A percentile compares a stretch with the other conserved stretches of the same genome.
Conservation (phyloP, 495 filamentous ascomycete species). For the Neurospora sp. region DNA sequence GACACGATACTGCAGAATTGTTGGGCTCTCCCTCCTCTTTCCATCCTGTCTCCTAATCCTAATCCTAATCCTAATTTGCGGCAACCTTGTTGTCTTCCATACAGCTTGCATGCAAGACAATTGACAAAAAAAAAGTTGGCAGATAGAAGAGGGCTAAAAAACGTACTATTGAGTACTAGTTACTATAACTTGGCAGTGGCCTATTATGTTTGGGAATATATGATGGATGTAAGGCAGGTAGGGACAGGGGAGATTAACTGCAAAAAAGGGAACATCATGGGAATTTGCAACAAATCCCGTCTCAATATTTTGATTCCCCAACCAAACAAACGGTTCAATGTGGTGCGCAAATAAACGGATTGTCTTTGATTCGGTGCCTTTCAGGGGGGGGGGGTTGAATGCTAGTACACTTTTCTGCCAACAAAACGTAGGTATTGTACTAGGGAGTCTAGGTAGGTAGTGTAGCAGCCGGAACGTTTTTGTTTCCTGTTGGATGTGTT, state of each 20-base stretch:
- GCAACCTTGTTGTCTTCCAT: neutral
- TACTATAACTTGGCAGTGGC: neutral
- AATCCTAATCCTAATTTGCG: neutral
- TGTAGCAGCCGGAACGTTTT: neutral
- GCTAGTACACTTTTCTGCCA: neutral
- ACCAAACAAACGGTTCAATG: neutral
- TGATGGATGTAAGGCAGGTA: neutral
- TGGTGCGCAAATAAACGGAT: neutral
- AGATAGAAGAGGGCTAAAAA: neutral
- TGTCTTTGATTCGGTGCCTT: neutral
- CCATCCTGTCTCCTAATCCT: neutral
- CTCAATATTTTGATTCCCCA: neutral
- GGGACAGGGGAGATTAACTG: neutral
- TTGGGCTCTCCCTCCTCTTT: neutral
- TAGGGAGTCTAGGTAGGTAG: neutral
- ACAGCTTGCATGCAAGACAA: neutral
- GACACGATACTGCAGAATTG: neutral
- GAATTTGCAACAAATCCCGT: neutral
- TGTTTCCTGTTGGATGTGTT: neutral
- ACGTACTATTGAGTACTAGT: neutral
- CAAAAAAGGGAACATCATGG: neutral
- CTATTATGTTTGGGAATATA: neutral
- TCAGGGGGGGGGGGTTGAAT: neutral
- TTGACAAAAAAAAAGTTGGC: neutral
- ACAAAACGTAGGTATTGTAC: neutral